Percentiles rank a stretch among this genome's conserved stretches.
Evolutionary conservation across 306 rosid species (phyloP).

Genomic region (Spatholobus suberectus): DNA sequence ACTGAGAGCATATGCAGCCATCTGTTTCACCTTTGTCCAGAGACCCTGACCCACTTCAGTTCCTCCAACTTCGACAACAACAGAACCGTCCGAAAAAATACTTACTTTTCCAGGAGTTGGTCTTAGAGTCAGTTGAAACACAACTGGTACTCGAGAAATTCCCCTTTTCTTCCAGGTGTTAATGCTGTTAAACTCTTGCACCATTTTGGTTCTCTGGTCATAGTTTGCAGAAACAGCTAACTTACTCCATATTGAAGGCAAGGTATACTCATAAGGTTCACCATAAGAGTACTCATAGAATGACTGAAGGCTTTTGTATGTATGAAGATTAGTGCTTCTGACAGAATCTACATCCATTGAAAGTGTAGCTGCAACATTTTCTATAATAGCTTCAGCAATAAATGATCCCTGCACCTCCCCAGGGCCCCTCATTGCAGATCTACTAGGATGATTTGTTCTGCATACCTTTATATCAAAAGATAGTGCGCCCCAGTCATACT

Average conservation of each 20-base stretch:
- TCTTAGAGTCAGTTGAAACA: slow-evolving; percentile 49
- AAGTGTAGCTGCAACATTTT: slow-evolving; percentile 82
- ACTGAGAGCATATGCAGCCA: slow-evolving; percentile 78
- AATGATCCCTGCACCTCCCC: slow-evolving; percentile 92
- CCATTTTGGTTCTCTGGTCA: slow-evolving; percentile 56
- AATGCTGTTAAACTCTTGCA: slow-evolving; percentile 65
- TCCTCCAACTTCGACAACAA: slow-evolving; percentile 93
- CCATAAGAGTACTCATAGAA: slow-evolving; percentile 62
- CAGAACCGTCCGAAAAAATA: slow-evolving; percentile 75
- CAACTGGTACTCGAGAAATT: slow-evolving; percentile 76
- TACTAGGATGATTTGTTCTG: slow-evolving; percentile 78
- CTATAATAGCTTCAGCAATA: slow-evolving; percentile 88
- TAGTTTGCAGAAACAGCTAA: slow-evolving; percentile 66
- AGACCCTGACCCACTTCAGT: slow-evolving; percentile 98
- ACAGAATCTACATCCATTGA: slow-evolving; percentile 74
- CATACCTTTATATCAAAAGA: slow-evolving; percentile 85
- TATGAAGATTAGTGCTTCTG: slow-evolving; percentile 77
- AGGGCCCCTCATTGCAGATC: slow-evolving; percentile 94
- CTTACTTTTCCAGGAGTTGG: slow-evolving; percentile 88
- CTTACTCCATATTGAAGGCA: slow-evolving; percentile 81
- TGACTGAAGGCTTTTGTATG: slow-evolving; percentile 63
- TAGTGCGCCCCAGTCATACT: slow-evolving; percentile 93
- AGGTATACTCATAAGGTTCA: slow-evolving; percentile 78
- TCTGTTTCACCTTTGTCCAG: slow-evolving; percentile 96
- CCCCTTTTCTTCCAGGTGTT: slow-evolving; percentile 86